Base-by-base conservation (phyloP, 352 stramenopile genomes). In the Globisporangium spiculum region DNA sequence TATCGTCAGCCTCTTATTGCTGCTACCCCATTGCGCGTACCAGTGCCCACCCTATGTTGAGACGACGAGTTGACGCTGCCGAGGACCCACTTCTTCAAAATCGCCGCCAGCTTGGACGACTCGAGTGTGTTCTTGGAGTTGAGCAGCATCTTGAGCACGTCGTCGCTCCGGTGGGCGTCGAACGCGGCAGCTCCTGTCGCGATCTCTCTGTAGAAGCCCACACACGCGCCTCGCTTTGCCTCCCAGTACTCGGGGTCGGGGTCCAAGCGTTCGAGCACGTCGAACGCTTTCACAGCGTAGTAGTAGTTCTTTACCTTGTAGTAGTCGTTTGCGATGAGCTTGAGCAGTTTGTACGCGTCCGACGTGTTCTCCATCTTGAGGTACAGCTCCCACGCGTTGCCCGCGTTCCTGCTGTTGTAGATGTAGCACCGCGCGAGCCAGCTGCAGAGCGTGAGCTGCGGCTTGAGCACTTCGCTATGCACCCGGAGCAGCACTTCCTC, bases 171-270 rank as follows among this genome's bases (percentile, higher is more conserved):
- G 62, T 76, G 67, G 6, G 58, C 63, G 24, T 65, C 38, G 4
- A 26, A 71, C 44, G 12, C 36, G 41, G 56, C 78, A 66, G 81
- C 58, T 16, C 80, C 80, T 2, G 58, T 68, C 14, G 80, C 82
- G 30, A 92, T 73, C 56, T 81, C 82, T 4, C 77, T 75, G 65
- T 90, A 91, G 68, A 82, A 90, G 2, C 83, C 84, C 9, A 91
- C 22, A 34, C 83, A 91, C 6, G 84, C 84, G 3, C 84, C 84
- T 26, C 82, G 83, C 66, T 94, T 94, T 5, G 75, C 86, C 66
- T 92, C 84, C 84, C 86, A 94, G 63, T 88, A 84, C 71, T 92
- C 81, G 1, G 83, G 82, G 20, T 92, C 81, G 7, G 83, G 72
- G 54, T 92, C 84, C n/a, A 92, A 54, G 9, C 80, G 77, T 56